Base-by-base conservation (phyloP, 2,329 filamentous ascomycete species). In the Ophiostoma sp. region DNA sequence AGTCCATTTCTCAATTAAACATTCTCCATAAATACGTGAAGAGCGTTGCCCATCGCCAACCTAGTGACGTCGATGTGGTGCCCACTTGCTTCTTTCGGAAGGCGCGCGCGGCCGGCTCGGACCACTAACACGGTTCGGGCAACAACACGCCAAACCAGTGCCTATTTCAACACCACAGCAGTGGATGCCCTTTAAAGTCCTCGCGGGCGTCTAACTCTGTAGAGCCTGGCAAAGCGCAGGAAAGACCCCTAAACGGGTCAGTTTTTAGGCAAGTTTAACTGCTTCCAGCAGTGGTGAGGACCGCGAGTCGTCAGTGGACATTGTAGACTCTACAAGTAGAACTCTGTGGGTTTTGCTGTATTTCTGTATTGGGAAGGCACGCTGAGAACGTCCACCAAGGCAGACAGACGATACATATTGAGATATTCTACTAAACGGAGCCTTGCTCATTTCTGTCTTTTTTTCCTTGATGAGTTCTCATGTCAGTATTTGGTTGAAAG, bases 61-160 rank as follows among this genome's bases (percentile, higher is more conserved):
- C 28, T 4, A 19, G 33, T 61, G 57, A 36, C 17, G 42, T 45
- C 42, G 4, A 45, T 45, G 42, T 55, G 9, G 36, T 45, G 12
- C n/a, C 33, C 36, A 66, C 61, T 45, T 45, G 36, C 61, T 66
- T 45, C 61, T 45, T 66, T 64, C 33, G 61, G 61, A 42, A 12
- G 36, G 19, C n/a, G n/a, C 4, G 61, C 31, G 22, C 61, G 61
- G 61, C 61, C 61, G 61, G 61, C 36, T 42, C 61, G 61, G 61
- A 22, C 61, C 22, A 28, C 61, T 64, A 66, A 63, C 17, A 63
- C 31, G 57, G 61, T 45, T 66, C 36, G 36, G 61, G 61, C 36
- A 28, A 42, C 5, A 25, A 28, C n/a, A 66, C 61, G 36, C 61
- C 36, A 66, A 39, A 64, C 11, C 59, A 64, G 59, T 48, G 42